Percentiles rank a stretch among this genome's conserved stretches.
Conservation (phyloP, 176 grass and related monocot genomes). For the Luzula sylvatica region DNA sequence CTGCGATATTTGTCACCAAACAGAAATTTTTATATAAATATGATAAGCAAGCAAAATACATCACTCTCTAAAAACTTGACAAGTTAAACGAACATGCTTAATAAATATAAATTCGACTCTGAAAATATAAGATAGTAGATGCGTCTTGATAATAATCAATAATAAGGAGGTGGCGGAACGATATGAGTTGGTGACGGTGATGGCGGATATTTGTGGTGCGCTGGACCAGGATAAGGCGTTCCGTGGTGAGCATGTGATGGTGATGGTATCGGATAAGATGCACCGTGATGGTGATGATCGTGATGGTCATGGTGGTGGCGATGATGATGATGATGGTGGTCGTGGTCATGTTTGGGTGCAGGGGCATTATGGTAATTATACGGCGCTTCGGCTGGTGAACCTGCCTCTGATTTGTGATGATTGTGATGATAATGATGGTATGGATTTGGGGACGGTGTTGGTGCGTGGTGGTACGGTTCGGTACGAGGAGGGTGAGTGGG, state of each 20-base stretch:
- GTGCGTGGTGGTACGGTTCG: slow-evolving; percentile 5
- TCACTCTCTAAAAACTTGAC: too few relatives aligned
- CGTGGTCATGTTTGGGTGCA: slow-evolving; percentile 19
- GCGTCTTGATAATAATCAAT: slow-evolving; percentile 4
- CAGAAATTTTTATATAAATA: too few relatives aligned
- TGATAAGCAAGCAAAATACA: too few relatives aligned
- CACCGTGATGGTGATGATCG: background rate
- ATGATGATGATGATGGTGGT: slow-evolving; percentile 27
- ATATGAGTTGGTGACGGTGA: background rate
- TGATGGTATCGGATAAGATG: background rate
- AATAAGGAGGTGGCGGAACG: background rate
- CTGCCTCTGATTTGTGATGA: background rate
- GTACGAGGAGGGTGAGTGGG: background rate
- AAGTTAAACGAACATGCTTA: too few relatives aligned
- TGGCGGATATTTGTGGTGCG: background rate
- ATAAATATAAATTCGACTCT: too few relatives aligned
- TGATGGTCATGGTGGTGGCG: background rate
- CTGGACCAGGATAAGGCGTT: background rate
- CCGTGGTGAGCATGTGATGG: background rate
- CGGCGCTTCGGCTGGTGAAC: slow-evolving; percentile 16
- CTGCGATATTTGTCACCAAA: too few relatives aligned
- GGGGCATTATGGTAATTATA: background rate
- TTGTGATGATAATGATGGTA: slow-evolving; percentile 11
- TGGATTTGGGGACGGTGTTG: background rate
- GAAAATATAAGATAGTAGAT: too few relatives aligned